Base-by-base conservation (phyloP, 257 asterid genomes). In the Lycium ferocissimum region DNA sequence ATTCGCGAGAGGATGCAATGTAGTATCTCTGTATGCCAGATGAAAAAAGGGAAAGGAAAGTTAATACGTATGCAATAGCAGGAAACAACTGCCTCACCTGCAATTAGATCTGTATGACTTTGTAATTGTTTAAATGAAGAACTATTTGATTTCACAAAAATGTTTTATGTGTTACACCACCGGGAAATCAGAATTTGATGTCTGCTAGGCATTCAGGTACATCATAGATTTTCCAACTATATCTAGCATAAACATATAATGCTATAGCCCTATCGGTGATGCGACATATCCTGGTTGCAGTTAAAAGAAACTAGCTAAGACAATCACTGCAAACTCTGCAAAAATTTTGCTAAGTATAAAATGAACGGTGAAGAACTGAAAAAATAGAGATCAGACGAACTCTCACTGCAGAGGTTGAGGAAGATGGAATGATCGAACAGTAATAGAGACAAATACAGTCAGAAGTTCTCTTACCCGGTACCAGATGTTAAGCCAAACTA, bases 1-100 rank as follows among this genome's bases (percentile, higher is more conserved):
- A 82, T 81, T 94, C 96, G 20, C 97, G 92, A 43, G 98, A 88
- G 5, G 98, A 83, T n/a, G 96, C 83, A 13, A 93, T 83, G 72
- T 83, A 92, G 73, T 94, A 93, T 51, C 91, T 85, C 98, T 94
- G 90, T 84, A 84, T 35, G 37, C 20, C 49, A 69, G 49, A 65
- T 10, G 38, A 26, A 65, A 33, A 47, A 63, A 85, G 14, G 58
- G 3, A 33, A 54, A 79, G 33, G 10, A 54, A 65, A 35, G 51
- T 58, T 9, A 26, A 22, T 26, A 65, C 12, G 17, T 5, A 22
- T 9, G 7, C 14, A 65, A 65, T 26, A 63, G 40, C 4, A 63
- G 70, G 7, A 26, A 26, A 65, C n/a, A 58, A 18, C 65, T 58
- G 26, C n/a, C n/a, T 58, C 65, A 58, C 6, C 65, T 58, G 65